phyloP scores from a whole-genome alignment of 495 filamentous ascomycete genomes.

The Arthonia radiata region DNA sequence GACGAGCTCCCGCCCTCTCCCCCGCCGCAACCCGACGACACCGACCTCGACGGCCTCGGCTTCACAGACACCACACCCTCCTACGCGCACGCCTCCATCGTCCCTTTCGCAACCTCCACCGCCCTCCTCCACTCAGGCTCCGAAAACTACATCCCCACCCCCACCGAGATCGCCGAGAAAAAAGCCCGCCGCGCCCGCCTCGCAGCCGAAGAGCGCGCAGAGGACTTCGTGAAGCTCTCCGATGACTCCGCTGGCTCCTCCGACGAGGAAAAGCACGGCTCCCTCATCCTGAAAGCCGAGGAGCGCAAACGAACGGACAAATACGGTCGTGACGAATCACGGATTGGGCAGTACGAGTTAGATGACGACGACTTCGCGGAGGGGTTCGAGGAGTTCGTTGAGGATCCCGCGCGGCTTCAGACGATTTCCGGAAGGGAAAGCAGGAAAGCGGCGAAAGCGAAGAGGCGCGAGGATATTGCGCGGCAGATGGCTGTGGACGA shows the following conservation, averaged over 20 bases:
- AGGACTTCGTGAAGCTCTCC: slow-evolving; percentile 60
- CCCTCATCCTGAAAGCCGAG: slow-evolving; percentile 22
- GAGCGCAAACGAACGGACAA: slow-evolving; percentile 11
- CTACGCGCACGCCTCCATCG: too few species aligned
- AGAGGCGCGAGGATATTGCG: slow-evolving; percentile 50
- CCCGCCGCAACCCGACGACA: too few species aligned
- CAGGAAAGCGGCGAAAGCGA: slow-evolving; percentile 48
- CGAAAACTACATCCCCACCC: slow-evolving; percentile 65
- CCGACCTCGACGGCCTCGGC: too few species aligned
- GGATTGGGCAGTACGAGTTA: slow-evolving; percentile 51
- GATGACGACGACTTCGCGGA: slow-evolving; percentile 92
- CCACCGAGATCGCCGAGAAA: slow-evolving; percentile 77
- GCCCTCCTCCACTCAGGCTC: too few species aligned
- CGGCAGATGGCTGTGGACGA: slow-evolving; percentile 39
- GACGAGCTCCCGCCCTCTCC: too few species aligned
- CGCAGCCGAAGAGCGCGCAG: slow-evolving; percentile 45
- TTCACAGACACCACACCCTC: too few species aligned
- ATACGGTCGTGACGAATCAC: slow-evolving; percentile 37
- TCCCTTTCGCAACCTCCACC: too few species aligned
- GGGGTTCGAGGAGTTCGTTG: slow-evolving; percentile 79
- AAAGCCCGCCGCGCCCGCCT: slow-evolving; percentile 65
- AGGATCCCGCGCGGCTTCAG: slow-evolving; percentile 45
- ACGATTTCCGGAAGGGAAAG: slow-evolving; percentile 55
- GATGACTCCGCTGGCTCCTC: slow-evolving; percentile 19
- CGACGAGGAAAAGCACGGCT: slow-evolving; percentile 13